A percentile compares a stretch with the other conserved stretches of the same genome.
These are phyloP conservation scores for Borovskyia barvae DNA, from an alignment of 208 protist genomes.

Conservation along the genomic window DNA sequence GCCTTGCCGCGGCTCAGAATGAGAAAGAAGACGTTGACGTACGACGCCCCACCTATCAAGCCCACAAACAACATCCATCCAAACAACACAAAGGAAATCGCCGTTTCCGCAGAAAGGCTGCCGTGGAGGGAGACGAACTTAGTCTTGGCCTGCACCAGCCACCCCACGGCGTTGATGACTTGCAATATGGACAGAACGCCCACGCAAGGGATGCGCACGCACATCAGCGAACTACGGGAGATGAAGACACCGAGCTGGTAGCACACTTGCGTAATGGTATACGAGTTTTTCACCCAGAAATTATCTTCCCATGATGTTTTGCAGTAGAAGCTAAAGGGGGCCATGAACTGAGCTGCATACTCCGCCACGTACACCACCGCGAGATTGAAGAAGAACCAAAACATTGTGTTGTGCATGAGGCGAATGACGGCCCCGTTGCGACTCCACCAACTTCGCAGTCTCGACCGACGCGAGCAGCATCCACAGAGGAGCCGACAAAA, in stretches of 20 bases:
- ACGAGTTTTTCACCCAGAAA: slow-evolving; percentile 76
- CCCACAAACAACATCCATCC: slow-evolving; percentile 88
- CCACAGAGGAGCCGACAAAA: slow-evolving; percentile 29
- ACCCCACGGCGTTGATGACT: slow-evolving; percentile 78
- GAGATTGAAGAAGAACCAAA: slow-evolving; percentile 76
- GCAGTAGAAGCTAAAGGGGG: slow-evolving; percentile 69
- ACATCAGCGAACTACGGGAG: slow-evolving; percentile 76
- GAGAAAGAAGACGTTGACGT: slow-evolving; percentile 91
- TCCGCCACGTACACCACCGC: slow-evolving; percentile 82
- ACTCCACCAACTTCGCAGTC: slow-evolving; percentile 46
- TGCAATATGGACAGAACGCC: slow-evolving; percentile 85
- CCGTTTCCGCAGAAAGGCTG: slow-evolving; percentile 29
- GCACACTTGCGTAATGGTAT: slow-evolving; percentile 79
- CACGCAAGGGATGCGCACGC: slow-evolving; percentile 72
- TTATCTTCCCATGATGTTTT: slow-evolving; percentile 20
- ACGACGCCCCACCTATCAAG: slow-evolving; percentile 87
- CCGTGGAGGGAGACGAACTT: slow-evolving; percentile 53
- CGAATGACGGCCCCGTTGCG: slow-evolving; percentile 29
- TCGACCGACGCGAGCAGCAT: slow-evolving; percentile 14
- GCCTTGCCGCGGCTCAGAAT: slow-evolving; percentile 48
- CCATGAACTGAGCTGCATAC: slow-evolving; percentile 83
- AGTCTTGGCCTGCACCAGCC: slow-evolving; percentile 77
- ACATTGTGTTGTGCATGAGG: slow-evolving; percentile 54
- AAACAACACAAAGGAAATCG: slow-evolving; percentile 71
- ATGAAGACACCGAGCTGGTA: slow-evolving; percentile 90